Percentiles rank a stretch among this genome's conserved stretches.
phyloP scores from a whole-genome alignment of 305 asterid species.

The Fraxinus sp. region DNA sequence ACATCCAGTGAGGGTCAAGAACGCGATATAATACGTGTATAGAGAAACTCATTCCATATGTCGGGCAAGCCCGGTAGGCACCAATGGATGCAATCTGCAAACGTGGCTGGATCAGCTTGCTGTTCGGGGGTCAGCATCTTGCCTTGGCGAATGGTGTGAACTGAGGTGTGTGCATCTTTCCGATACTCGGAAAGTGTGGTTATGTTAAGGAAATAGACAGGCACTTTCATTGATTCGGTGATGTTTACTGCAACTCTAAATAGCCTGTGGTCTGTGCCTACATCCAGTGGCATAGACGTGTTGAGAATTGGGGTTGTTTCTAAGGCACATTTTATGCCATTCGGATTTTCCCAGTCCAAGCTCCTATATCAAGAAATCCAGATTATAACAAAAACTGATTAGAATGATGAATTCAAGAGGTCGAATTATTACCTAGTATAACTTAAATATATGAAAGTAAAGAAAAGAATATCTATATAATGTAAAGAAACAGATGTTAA shows the following conservation, averaged over 20 bases:
- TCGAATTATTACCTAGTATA: too few relatives aligned
- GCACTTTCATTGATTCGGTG: constrained; percentile 53
- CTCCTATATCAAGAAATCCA: constrained; percentile 48
- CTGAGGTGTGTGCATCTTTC: constrained; percentile 95
- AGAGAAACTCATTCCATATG: constrained; percentile 91
- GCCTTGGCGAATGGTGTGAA: constrained; percentile 89
- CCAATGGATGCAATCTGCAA: constrained; percentile 96
- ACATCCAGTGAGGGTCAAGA: constrained; percentile 27
- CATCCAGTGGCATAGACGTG: constrained; percentile 68
- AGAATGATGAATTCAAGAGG: too few relatives aligned
- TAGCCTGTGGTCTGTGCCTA: constrained; percentile 76
- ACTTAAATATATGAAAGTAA: background rate
- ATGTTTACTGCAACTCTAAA: constrained; percentile 56
- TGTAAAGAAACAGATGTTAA: background rate
- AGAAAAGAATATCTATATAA: too few relatives aligned
- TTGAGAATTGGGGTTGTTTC: constrained; percentile 79
- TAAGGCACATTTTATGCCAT: constrained; percentile 86
- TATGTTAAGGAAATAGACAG: constrained; percentile 68
- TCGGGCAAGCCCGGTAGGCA: constrained; percentile 97
- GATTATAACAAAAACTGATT: background rate
- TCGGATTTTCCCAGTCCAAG: constrained; percentile 89
- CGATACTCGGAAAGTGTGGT: constrained; percentile 84
- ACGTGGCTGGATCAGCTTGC: constrained; percentile 72
- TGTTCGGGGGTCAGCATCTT: constrained; percentile 76
- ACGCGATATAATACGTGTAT: constrained; percentile 55